These are phyloP conservation scores for Gossypium thurberi DNA, from an alignment of 345 rosid species.

Conservation along the genomic window DNA sequence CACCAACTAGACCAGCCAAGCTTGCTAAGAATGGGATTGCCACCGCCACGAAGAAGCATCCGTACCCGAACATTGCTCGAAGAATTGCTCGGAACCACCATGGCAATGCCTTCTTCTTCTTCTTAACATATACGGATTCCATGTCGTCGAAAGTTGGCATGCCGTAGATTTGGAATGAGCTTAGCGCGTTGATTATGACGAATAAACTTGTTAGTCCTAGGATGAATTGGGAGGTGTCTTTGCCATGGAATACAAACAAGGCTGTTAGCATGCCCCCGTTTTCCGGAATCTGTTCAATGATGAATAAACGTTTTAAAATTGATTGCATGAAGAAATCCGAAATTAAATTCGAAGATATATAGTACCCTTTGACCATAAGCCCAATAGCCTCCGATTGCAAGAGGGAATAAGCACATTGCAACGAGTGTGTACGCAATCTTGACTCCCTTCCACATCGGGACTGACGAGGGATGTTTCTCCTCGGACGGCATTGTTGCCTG, in stretches of 20 bases:
- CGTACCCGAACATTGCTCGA: constrained; percentile 33
- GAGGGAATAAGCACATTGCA: constrained; percentile 51
- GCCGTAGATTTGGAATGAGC: constrained; percentile 57
- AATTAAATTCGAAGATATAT: not conserved
- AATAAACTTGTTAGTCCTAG: constrained; percentile 40
- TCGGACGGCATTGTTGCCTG: constrained; percentile 77
- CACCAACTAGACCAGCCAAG: constrained; percentile 55
- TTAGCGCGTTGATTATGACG: constrained; percentile 43
- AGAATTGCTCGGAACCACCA: constrained; percentile 41
- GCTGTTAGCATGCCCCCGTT: constrained; percentile 49
- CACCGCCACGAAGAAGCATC: constrained; percentile 45
- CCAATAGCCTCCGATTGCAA: constrained; percentile 61
- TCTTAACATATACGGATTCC: constrained; percentile 34
- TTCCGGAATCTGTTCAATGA: constrained; percentile 36
- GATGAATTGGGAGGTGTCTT: constrained; percentile 31
- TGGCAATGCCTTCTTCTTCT: constrained; percentile 36
- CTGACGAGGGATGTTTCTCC: constrained; percentile 57
- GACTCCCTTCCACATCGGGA: constrained; percentile 71
- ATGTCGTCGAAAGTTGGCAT: constrained; percentile 52
- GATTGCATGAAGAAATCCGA: not conserved
- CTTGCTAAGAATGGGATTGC: constrained; percentile 47
- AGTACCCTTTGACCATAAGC: constrained; percentile 51
- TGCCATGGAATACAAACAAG: constrained; percentile 29
- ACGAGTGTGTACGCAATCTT: constrained; percentile 40
- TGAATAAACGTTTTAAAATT: not conserved